Conservation (phyloP, 805 yeast genomes). For the Hemisphaericaspora nanyangensis region DNA sequence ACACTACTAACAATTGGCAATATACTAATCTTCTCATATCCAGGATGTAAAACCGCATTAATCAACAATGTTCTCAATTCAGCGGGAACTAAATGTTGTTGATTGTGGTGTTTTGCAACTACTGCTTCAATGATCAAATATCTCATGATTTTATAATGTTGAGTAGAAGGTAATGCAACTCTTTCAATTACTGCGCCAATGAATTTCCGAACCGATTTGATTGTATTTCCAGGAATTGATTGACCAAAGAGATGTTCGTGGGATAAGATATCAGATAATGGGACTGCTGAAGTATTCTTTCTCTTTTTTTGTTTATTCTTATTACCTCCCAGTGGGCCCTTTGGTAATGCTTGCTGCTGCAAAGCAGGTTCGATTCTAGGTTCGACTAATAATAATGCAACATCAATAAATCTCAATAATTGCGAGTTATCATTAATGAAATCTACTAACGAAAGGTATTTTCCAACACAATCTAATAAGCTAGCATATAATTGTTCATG, state of each 20-base stretch:
- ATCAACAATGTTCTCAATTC: slow-evolving; percentile 41
- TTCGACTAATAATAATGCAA: slow-evolving; percentile 42
- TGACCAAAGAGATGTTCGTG: slow-evolving; percentile 55
- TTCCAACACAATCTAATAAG: slow-evolving; percentile 22
- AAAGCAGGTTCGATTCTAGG: slow-evolving; percentile 24
- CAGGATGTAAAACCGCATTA: slow-evolving; percentile 65
- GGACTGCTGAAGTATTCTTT: slow-evolving; percentile 39
- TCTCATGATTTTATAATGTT: slow-evolving; percentile 52
- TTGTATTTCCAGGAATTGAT: slow-evolving; percentile 36
- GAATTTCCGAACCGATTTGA: slow-evolving; percentile 38
- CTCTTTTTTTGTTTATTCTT: slow-evolving; percentile 28
- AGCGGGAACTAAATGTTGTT: slow-evolving; percentile 20
- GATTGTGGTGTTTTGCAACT: slow-evolving; percentile 20
- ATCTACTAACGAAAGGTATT: slow-evolving; percentile 31
- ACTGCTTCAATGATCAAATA: slow-evolving; percentile 35
- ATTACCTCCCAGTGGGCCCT: slow-evolving; percentile 1
- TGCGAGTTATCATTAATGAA: slow-evolving; percentile 47
- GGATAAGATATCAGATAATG: slow-evolving; percentile 65
- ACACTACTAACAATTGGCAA: slow-evolving; percentile 65
- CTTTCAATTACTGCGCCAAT: slow-evolving; percentile 46
- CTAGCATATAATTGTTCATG: slow-evolving; percentile 41
- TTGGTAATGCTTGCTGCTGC: slow-evolving; percentile 4
- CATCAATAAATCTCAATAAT: slow-evolving; percentile 55
- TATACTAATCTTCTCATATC: slow-evolving; percentile 56
- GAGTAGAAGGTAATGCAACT: slow-evolving; percentile 56